phyloP scores from a whole-genome alignment of 2,329 filamentous ascomycete species.

The Diplocarpon mali region DNA sequence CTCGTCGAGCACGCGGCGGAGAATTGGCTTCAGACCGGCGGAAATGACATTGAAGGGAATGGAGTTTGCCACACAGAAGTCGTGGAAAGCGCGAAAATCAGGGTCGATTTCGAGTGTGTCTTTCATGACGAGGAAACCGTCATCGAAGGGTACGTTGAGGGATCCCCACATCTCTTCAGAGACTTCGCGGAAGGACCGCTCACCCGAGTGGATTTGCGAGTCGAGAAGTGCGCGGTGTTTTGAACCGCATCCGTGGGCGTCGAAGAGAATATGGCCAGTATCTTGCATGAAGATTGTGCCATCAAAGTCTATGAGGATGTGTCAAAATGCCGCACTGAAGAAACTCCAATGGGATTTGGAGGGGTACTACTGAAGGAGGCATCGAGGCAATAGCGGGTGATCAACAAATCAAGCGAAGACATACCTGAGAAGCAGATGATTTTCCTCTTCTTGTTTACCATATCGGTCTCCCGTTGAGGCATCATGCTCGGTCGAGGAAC shows the following conservation, averaged over 20 bases:
- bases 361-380: background rate
- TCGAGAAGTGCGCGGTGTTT: constrained; percentile 45
- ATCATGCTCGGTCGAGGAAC: constrained; percentile 21
- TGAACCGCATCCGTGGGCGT: constrained; percentile 51
- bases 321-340: constrained; percentile 9
- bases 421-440: constrained; percentile 48
- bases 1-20: constrained; percentile 49
- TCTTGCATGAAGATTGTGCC: constrained; percentile 65
- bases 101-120: constrained; percentile 50
- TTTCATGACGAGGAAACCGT: constrained; percentile 55
- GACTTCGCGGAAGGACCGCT: constrained; percentile 57
- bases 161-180: constrained; percentile 64
- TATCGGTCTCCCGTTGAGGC: constrained; percentile 18
- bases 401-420: constrained; percentile 12
- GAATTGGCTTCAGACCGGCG: constrained; percentile 53
- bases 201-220: constrained; percentile 51
- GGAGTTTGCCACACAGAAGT: constrained; percentile 49
- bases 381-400: background rate
- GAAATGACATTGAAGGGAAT: constrained; percentile 63
- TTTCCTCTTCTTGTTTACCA: constrained; percentile 38
- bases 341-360: background rate
- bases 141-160: constrained; percentile 53
- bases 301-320: constrained; percentile 45
- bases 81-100: constrained; percentile 52
- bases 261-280: constrained; percentile 58